Percentiles rank a stretch among this genome's conserved stretches.
These are phyloP conservation scores for Lactarius hatsudake DNA, from an alignment of 768 basidiomycete genomes.

Conservation along the genomic window DNA sequence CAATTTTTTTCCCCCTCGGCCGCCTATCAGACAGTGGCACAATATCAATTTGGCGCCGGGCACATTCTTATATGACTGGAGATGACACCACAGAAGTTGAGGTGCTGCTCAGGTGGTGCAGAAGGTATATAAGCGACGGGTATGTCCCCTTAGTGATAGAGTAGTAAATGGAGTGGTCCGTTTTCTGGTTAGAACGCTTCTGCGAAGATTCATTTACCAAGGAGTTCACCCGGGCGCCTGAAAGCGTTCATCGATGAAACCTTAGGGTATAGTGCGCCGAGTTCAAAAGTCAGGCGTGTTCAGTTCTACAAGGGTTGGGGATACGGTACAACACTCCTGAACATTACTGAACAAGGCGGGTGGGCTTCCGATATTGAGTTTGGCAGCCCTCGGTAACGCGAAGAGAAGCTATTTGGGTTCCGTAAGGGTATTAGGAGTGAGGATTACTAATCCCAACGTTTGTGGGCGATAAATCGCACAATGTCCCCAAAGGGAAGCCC, in stretches of 20 bases:
- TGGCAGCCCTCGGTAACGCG: neutral
- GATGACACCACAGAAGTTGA: neutral
- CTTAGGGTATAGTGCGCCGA: conserved; percentile 2
- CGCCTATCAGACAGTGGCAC: conserved; percentile 11
- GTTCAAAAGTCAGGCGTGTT: neutral
- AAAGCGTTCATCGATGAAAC: conserved; percentile 3
- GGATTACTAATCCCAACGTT: neutral
- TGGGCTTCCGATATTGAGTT: neutral
- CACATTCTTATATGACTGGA: neutral
- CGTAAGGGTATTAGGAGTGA: neutral
- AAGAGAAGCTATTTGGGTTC: neutral
- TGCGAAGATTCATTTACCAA: conserved; percentile 8
- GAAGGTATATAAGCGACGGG: neutral
- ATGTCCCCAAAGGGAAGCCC: neutral
- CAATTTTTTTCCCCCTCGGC: conserved; percentile 1
- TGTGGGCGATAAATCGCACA: conserved; percentile 17
- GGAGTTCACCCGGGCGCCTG: neutral
- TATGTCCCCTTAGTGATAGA: neutral
- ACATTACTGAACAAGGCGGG: neutral
- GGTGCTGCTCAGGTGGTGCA: neutral
- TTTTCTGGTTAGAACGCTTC: conserved; percentile 2
- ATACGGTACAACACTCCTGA: neutral
- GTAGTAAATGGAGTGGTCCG: neutral
- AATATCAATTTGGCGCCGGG: neutral
- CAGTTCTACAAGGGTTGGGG: neutral